Conservation (phyloP, 2,329 filamentous ascomycete species). For the Aureobasidium sp. region DNA sequence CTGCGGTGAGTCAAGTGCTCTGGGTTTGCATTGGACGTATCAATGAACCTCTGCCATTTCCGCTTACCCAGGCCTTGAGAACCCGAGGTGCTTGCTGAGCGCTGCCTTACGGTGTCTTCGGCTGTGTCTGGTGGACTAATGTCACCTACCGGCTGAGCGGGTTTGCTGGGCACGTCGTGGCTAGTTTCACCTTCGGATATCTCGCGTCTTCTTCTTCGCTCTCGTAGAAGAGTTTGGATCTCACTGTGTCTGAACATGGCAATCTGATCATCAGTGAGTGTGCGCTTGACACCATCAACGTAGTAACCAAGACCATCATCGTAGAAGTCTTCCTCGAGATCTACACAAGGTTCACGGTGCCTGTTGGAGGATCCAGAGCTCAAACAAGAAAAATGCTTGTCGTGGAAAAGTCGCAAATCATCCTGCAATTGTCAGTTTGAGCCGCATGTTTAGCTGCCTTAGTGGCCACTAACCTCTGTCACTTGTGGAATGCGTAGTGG, state of each 20-base stretch:
- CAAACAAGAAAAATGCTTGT: background rate
- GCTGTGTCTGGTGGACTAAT: background rate
- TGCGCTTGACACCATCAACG: slow-evolving; percentile 76
- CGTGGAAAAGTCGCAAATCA: background rate
- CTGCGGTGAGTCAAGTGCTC: slow-evolving; percentile 39
- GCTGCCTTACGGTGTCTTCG: background rate
- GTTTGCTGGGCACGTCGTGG: background rate
- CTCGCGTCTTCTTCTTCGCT: slow-evolving; percentile 16
- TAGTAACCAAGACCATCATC: slow-evolving; percentile 77
- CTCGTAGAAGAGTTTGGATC: slow-evolving; percentile 57
- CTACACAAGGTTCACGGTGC: background rate
- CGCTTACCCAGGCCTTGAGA: slow-evolving; percentile 21
- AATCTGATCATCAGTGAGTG: slow-evolving; percentile 85
- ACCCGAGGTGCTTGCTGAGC: background rate
- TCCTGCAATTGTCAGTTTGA: background rate
- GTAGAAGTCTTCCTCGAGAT: background rate
- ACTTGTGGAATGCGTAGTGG: background rate
- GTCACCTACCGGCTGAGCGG: background rate
- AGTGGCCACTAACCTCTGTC: background rate
- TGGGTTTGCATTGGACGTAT: slow-evolving; percentile 30
- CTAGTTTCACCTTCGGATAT: background rate
- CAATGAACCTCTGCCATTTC: slow-evolving; percentile 30
- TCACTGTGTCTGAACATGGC: slow-evolving; percentile 86
- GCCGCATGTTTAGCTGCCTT: no score
- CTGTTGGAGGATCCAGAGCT: slow-evolving; percentile 6